These are phyloP conservation scores for Tympanopsis confertula DNA, from an alignment of 2,329 filamentous ascomycete species.

Conservation along the genomic window DNA sequence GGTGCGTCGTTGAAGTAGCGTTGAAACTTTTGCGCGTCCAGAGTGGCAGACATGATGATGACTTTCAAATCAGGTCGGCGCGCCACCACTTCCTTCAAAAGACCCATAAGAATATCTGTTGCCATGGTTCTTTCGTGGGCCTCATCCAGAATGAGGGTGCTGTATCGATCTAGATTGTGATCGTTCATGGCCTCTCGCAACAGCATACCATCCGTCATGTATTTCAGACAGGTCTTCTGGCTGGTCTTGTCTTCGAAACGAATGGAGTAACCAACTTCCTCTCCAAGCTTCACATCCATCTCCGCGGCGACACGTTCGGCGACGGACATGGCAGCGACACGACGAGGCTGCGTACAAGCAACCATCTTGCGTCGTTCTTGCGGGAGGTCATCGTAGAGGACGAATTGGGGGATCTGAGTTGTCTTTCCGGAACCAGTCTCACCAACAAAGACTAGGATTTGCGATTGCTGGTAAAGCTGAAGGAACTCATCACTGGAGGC, in stretches of 20 bases:
- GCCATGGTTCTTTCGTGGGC: conserved; percentile 95
- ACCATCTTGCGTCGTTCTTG: conserved; percentile 79
- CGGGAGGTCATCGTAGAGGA: conserved; percentile 90
- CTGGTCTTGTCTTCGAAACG: conserved; percentile 94
- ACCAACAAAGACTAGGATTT: conserved; percentile 96
- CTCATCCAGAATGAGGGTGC: conserved; percentile 96
- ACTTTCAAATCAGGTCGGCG: conserved; percentile 87
- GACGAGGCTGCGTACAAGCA: conserved; percentile 91
- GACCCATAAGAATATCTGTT: conserved; percentile 93
- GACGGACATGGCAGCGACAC: conserved; percentile 97
- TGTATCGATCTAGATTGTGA: conserved; percentile 80
- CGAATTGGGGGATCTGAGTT: conserved; percentile 96
- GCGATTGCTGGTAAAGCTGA: conserved; percentile 79
- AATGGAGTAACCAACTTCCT: conserved; percentile 97
- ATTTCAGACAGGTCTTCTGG: conserved; percentile 84
- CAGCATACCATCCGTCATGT: conserved; percentile 99
- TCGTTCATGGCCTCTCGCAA: conserved; percentile 94
- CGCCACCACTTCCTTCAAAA: conserved; percentile 78
- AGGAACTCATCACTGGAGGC: conserved; percentile 77
- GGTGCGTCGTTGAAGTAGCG: conserved; percentile 93
- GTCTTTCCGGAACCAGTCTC: conserved; percentile 99
- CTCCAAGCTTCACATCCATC: conserved; percentile 82
- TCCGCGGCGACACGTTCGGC: conserved; percentile 96
- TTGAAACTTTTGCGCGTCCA: conserved; percentile 97
- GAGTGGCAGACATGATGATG: conserved; percentile 96